Base-by-base conservation (phyloP, 441 rosid genomes). In the Populus hybrid region DNA sequence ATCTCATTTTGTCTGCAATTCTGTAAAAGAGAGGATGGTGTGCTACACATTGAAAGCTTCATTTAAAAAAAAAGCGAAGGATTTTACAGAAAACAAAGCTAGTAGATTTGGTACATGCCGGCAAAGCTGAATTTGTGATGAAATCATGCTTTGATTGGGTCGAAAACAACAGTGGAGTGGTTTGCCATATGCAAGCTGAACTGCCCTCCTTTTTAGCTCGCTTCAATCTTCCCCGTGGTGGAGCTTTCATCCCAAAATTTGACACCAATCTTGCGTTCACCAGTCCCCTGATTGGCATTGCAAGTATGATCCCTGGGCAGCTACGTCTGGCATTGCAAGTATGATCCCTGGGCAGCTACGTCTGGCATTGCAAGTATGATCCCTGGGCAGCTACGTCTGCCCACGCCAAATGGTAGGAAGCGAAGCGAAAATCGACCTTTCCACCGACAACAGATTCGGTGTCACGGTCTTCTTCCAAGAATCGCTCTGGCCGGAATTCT, bases 341-440 rank as follows among this genome's bases (percentile, higher is more conserved):
- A 88, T 85, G 78, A 88, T 88, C 35, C 89, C 91, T 0, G 90
- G 91, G 76, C 26, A 0, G 26, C 26, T 26, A 26, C 26, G 26
- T 26, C 26, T 0, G 93, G 90, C 57, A 88, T 57, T 21, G 93
- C 91, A 21, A 88, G 82, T 24, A 88, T 85, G 78, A 88, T 88
- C 35, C 89, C 91, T 0, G 90, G 91, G 76, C 93, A 90, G 80
- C 93, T 90, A 7, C 91, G 72, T 73, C 88, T 81, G 1, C 93
- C 91, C 75, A 90, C 69, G 2, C 93, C 91, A 46, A 88, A 90
- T 0, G 91, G 90, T 12, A 90, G 64, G 75, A 21, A 88, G 67
- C 93, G 73, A 21, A 88, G 67, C 93, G 80, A 76, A 86, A 88
- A 76, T 90, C 89, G 14, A 86, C 90, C 73, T 81, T 90, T 20